Evolutionary conservation across 495 filamentous ascomycete genomes (phyloP).

Genomic region (Polyplosphaeria fusca): DNA sequence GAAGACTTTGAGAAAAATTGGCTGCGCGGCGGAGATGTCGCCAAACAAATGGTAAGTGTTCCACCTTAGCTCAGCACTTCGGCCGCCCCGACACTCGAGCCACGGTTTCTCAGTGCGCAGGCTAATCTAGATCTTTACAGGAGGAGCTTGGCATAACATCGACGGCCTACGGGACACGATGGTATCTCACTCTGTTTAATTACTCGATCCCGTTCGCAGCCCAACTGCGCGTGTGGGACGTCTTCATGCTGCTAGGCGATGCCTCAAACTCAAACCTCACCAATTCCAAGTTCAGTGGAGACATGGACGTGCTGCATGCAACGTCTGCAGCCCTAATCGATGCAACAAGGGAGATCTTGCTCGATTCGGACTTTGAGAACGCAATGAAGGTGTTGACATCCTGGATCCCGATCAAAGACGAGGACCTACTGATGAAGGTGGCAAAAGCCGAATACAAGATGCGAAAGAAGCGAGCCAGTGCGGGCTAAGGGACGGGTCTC

Average conservation of each 20-base stretch:
- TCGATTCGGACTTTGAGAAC: conserved; percentile 96
- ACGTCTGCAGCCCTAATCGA: conserved; percentile 88
- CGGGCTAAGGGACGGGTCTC: conserved; percentile 5
- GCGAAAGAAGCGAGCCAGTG: conserved; percentile 45
- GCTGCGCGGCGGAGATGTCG: conserved; percentile 73
- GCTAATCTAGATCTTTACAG: conserved; percentile 45
- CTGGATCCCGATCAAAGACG: conserved; percentile 92
- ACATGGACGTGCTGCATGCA: conserved; percentile 88
- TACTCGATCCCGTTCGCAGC: conserved; percentile 94
- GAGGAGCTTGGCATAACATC: conserved; percentile 75
- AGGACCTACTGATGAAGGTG: conserved; percentile 92
- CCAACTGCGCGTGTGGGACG: conserved; percentile 98
- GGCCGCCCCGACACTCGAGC: not conserved
- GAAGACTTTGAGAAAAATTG: conserved; percentile 85
- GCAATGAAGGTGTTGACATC: conserved; percentile 96
- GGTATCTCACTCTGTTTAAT: conserved; percentile 98
- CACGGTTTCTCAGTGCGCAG: not conserved
- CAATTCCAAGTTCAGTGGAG: conserved; percentile 43
- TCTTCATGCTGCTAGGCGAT: conserved; percentile 96
- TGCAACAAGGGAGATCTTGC: conserved; percentile 82
- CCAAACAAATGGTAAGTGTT: conserved; percentile 69
- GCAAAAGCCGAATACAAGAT: conserved; percentile 88
- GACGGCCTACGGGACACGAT: conserved; percentile 90
- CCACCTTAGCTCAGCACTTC: not conserved
- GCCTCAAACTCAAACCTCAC: conserved; percentile 37